Percentiles rank a stretch among this genome's conserved stretches.
These are phyloP conservation scores for Leccinum ochraceum DNA, from an alignment of 768 basidiomycete genomes.

Conservation along the genomic window DNA sequence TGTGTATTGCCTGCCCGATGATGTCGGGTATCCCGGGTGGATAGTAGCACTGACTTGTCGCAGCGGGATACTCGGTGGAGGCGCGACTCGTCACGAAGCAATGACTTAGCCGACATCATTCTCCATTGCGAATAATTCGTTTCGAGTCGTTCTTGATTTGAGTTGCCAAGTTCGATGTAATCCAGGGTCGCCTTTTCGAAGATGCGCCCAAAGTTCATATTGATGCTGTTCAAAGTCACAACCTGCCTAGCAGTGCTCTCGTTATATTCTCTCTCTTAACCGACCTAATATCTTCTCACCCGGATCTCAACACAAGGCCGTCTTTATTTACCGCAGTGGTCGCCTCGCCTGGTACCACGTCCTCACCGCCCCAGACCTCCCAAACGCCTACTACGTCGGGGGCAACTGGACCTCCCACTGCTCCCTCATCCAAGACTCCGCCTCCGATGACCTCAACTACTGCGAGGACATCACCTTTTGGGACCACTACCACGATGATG, in stretches of 20 bases:
- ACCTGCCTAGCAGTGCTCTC: conserved; percentile 9
- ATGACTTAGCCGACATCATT: neutral
- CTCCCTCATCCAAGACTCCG: conserved; percentile 36
- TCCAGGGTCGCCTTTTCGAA: no score
- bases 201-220: no score
- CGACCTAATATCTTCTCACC: neutral
- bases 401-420: conserved; percentile 54
- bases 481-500: conserved; percentile 47
- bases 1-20: neutral
- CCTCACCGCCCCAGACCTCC: conserved; percentile 44
- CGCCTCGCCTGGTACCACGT: conserved; percentile 42
- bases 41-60: no score
- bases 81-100: no score
- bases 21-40: neutral
- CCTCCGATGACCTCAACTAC: conserved; percentile 37
- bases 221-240: conserved; percentile 16
- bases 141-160: no score
- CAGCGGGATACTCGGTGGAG: neutral
- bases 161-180: no score
- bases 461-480: conserved; percentile 72
- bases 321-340: conserved; percentile 47
- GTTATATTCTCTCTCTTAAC: conserved; percentile 5
- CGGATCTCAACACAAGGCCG: conserved; percentile 34
- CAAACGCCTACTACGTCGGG: conserved; percentile 50
- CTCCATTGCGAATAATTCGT: neutral